Conservation (phyloP, 345 rosid genomes). For the Rhodamnia argentea region DNA sequence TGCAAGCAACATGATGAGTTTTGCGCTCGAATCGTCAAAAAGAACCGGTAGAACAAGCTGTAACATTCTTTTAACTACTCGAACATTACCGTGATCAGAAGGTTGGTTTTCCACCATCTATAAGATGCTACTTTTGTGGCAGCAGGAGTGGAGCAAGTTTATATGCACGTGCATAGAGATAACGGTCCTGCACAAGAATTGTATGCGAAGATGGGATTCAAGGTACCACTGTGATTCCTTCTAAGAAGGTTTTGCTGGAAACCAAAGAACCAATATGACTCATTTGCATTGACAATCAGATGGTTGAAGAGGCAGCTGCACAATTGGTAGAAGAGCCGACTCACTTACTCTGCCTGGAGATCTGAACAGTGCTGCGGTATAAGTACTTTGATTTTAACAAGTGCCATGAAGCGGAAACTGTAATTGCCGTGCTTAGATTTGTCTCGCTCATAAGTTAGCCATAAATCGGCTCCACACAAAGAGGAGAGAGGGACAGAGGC, state of each 20-base stretch:
- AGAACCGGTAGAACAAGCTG: constrained; percentile 30
- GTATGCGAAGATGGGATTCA: constrained; percentile 55
- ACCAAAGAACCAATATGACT: background rate
- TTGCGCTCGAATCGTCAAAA: constrained; percentile 55
- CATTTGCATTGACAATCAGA: constrained; percentile 21
- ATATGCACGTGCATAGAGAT: constrained; percentile 64
- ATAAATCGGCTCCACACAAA: background rate
- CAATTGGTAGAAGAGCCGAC: constrained; percentile 37
- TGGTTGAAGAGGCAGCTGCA: constrained; percentile 42
- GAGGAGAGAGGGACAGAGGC: background rate
- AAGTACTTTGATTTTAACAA: background rate
- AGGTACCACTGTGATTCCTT: constrained; percentile 32
- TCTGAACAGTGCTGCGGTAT: background rate
- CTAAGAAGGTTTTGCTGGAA: background rate
- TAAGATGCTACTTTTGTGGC: background rate
- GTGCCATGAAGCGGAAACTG: background rate
- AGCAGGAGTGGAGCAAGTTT: constrained; percentile 53
- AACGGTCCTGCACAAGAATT: constrained; percentile 55
- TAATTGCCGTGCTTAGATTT: background rate
- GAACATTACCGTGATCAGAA: background rate
- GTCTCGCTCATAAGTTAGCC: background rate
- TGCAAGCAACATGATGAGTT: constrained; percentile 67
- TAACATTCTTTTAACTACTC: background rate
- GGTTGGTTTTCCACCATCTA: background rate
- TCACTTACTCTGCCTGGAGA: constrained; percentile 46